A percentile compares a stretch with the other conserved stretches of the same genome.
Evolutionary conservation across 73 alveolate genomes (phyloP).

Genomic region (Paramecium pentaurelia): DNA sequence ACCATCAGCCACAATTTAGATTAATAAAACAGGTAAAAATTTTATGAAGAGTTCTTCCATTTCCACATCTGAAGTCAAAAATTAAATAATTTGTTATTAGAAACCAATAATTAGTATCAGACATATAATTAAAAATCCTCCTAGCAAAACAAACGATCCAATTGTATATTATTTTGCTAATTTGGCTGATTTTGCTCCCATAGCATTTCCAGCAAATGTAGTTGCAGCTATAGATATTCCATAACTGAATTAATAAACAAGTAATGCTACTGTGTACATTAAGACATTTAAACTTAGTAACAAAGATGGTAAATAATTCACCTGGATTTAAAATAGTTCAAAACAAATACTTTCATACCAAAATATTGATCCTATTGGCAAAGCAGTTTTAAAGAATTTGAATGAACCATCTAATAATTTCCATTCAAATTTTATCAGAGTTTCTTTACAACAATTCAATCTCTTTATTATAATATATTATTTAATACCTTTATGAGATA

Average conservation of each 20-base stretch:
- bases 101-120: not conserved
- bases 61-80: not conserved
- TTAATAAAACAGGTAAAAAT: not conserved
- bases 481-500: not conserved
- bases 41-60: not conserved
- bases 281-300: constrained; percentile 11
- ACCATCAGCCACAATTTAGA: not conserved
- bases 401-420: not conserved
- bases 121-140: not conserved
- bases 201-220: constrained; percentile 50
- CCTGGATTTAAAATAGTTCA: constrained; percentile 21
- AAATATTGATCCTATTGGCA: constrained; percentile 43
- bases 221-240: constrained; percentile 58
- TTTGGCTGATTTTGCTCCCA: constrained; percentile 49
- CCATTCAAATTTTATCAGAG: not conserved
- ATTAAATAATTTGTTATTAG: not conserved
- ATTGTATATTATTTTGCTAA: constrained; percentile 45
- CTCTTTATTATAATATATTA: not conserved
- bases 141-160: not conserved
- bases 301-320: not conserved
- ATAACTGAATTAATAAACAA: constrained; percentile 21
- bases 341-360: constrained; percentile 33
- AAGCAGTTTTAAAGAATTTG: constrained; percentile 32
- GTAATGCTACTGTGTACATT: not conserved
- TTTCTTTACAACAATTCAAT: not conserved